phyloP scores from a whole-genome alignment of 2,329 filamentous ascomycete genomes.

The Domatiomyces globalis region DNA sequence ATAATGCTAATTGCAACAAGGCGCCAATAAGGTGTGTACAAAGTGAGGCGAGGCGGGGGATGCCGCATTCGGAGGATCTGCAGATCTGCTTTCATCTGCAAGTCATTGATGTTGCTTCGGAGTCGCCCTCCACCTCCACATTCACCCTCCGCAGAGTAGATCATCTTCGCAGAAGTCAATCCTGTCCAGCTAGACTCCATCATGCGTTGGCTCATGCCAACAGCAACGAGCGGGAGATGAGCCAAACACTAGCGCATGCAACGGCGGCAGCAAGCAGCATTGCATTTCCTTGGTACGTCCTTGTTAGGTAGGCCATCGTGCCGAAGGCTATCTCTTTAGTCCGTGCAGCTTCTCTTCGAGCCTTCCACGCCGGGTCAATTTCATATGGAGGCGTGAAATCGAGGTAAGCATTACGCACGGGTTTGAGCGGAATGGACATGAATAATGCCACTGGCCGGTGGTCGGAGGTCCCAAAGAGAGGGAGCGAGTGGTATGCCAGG shows the following conservation, averaged over 20 bases:
- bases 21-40: neutral
- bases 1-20: too few species aligned
- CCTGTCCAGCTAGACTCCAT: neutral
- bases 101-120: neutral
- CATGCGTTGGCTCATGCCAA: neutral
- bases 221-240: slow-evolving; percentile 26
- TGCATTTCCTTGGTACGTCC: slow-evolving; percentile 34
- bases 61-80: neutral
- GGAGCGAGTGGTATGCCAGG: slow-evolving; percentile 56
- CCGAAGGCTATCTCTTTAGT: slow-evolving; percentile 47
- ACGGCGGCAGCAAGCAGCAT: slow-evolving; percentile 28
- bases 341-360: slow-evolving; percentile 39
- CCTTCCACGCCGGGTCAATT: slow-evolving; percentile 44
- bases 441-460: slow-evolving; percentile 72
- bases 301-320: slow-evolving; percentile 38
- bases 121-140: too few species aligned
- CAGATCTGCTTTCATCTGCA: neutral
- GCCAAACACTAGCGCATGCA: slow-evolving; percentile 25
- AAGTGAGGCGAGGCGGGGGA: neutral
- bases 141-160: neutral
- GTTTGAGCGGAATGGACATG: slow-evolving; percentile 46
- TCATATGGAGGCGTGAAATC: slow-evolving; percentile 39
- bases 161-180: neutral
- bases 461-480: slow-evolving; percentile 69
- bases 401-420: slow-evolving; percentile 24